These are phyloP conservation scores for Cenchrus purpureus DNA, from an alignment of 176 grass and related monocot species.

Conservation along the genomic window DNA sequence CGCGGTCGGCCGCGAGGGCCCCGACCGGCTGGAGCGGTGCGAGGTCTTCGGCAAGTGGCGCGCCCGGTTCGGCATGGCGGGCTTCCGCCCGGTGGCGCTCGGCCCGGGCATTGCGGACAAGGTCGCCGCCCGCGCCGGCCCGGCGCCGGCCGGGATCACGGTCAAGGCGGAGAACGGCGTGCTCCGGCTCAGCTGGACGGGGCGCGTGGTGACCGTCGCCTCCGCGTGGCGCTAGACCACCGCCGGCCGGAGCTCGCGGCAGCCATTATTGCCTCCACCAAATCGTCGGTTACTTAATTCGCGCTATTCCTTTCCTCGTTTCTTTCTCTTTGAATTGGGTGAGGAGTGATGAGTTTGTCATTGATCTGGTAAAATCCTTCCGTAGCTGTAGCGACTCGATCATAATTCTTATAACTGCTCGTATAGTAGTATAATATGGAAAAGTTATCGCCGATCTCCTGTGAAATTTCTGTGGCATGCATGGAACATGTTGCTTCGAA, in stretches of 20 bases:
- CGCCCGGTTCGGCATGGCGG: slow-evolving; percentile 84
- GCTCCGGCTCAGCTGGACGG: slow-evolving; percentile 70
- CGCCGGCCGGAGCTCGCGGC: background rate
- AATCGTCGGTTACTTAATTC: slow-evolving; percentile 51
- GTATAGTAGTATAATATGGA: slow-evolving; percentile 50
- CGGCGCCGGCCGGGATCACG: slow-evolving; percentile 31
- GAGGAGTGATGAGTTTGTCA: slow-evolving; percentile 51
- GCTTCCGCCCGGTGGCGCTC: slow-evolving; percentile 57
- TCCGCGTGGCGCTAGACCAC: slow-evolving; percentile 74
- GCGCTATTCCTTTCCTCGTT: slow-evolving; percentile 9
- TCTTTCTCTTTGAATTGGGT: slow-evolving; percentile 31
- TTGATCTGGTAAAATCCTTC: slow-evolving; percentile 47
- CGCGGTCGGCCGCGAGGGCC: slow-evolving; percentile 70
- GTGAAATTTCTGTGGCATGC: background rate
- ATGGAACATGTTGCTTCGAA: background rate
- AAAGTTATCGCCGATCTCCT: slow-evolving; percentile 35
- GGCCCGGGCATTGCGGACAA: slow-evolving; percentile 46
- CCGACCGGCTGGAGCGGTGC: slow-evolving; percentile 81
- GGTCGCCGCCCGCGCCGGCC: slow-evolving; percentile 47
- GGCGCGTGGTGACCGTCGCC: slow-evolving; percentile 74
- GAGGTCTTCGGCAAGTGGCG: slow-evolving; percentile 92
- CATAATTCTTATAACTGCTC: slow-evolving; percentile 56
- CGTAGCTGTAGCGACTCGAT: slow-evolving; percentile 49
- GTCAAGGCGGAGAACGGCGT: slow-evolving; percentile 69
- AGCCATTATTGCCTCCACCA: slow-evolving; percentile 38